Percentiles rank a stretch among this genome's conserved stretches.
These are phyloP conservation scores for Emergomyces pasteurianus DNA, from an alignment of 2,329 filamentous ascomycete genomes.

Conservation along the genomic window DNA sequence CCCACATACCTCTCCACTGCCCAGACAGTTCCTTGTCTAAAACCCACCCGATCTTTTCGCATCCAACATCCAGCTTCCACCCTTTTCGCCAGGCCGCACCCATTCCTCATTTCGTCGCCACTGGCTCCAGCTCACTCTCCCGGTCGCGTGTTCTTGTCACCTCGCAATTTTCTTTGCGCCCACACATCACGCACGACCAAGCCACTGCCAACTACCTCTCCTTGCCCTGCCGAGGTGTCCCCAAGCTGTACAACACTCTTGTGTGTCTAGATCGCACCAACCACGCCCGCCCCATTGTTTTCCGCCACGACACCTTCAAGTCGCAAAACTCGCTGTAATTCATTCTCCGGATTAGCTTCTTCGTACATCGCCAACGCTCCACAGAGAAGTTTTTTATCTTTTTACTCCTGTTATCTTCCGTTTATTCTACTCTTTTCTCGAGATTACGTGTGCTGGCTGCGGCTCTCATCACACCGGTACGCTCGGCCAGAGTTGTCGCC, in stretches of 20 bases:
- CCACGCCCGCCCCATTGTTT: background rate
- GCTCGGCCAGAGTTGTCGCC: slow-evolving; percentile 24
- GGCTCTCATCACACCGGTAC: slow-evolving; percentile 23
- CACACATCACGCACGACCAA: background rate
- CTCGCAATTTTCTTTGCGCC: background rate
- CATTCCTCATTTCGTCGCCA: background rate
- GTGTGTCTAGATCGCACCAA: background rate
- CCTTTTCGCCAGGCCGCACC: background rate
- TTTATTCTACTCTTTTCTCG: slow-evolving; percentile 9
- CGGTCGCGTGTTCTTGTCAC: background rate
- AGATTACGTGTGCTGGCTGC: slow-evolving; percentile 7
- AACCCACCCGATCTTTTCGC: background rate
- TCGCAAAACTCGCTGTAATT: slow-evolving; percentile 9
- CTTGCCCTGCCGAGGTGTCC: background rate
- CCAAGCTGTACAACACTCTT: background rate
- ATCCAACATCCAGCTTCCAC: background rate
- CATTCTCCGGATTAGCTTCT: slow-evolving; percentile 13
- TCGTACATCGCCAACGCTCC: slow-evolving; percentile 8
- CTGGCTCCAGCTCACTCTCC: background rate
- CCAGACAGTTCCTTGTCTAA: background rate
- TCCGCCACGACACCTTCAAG: background rate
- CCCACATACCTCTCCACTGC: background rate
- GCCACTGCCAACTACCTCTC: too few species aligned
- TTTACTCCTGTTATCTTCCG: background rate
- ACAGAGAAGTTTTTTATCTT: background rate